Conservation (phyloP, 176 grass and related monocot species). For the Themeda triandra region DNA sequence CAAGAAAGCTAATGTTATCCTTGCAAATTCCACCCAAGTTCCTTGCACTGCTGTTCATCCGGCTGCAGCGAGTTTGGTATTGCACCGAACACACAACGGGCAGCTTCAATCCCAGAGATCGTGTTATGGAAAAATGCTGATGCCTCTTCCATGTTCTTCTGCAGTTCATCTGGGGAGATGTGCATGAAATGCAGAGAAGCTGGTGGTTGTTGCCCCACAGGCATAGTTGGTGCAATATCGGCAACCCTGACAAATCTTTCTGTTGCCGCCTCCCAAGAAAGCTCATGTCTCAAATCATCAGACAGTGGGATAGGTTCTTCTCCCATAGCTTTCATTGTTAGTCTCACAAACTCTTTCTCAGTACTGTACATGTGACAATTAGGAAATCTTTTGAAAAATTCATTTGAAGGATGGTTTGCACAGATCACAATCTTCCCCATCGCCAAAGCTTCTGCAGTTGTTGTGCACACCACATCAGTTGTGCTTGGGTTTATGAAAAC, state of each 20-base stretch:
- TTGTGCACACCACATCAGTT: slow-evolving; percentile 94
- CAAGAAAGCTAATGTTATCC: slow-evolving; percentile 9
- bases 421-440: slow-evolving; percentile 99
- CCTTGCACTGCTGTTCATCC: slow-evolving; percentile 78
- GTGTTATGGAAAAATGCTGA: slow-evolving; percentile 85
- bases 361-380: slow-evolving; percentile 88
- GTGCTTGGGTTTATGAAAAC: slow-evolving; percentile 98
- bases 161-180: slow-evolving; percentile 60
- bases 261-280: slow-evolving; percentile 95
- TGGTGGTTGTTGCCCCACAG: slow-evolving; percentile 18
- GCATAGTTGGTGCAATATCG: slow-evolving; percentile 38
- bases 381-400: slow-evolving; percentile 92
- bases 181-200: slow-evolving; percentile 53
- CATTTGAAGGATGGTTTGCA: slow-evolving; percentile 85
- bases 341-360: slow-evolving; percentile 59
- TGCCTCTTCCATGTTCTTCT: slow-evolving; percentile 70
- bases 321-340: slow-evolving; percentile 60
- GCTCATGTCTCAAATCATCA: slow-evolving; percentile 58
- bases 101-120: slow-evolving; percentile 69
- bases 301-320: slow-evolving; percentile 64
- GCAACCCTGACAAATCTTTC: slow-evolving; percentile 72
- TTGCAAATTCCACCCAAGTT: slow-evolving; percentile 64
- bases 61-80: slow-evolving; percentile 82
- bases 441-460: slow-evolving; percentile 87
- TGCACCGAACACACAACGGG: slow-evolving; percentile 81